Evolutionary conservation across 2,329 filamentous ascomycete species (phyloP).

Genomic region (Trichoderma semiorbis): DNA sequence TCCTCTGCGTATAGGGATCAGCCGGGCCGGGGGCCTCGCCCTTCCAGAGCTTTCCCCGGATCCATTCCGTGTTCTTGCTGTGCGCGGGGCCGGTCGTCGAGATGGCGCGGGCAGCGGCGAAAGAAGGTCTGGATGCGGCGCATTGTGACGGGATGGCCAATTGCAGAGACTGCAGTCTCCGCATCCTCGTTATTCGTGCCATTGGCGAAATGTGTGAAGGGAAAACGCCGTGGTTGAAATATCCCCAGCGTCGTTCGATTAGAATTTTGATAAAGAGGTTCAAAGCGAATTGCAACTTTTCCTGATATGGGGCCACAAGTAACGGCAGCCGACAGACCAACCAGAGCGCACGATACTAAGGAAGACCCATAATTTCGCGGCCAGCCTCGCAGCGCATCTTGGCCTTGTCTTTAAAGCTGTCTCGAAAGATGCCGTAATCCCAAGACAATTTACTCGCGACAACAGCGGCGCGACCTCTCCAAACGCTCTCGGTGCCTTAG

Average conservation of each 20-base stretch:
- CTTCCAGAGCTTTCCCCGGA: slow-evolving; percentile 41
- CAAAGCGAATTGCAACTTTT: slow-evolving; percentile 20
- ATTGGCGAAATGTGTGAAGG: slow-evolving; percentile 29
- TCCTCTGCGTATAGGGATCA: slow-evolving; percentile 38
- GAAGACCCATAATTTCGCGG: slow-evolving; percentile 3
- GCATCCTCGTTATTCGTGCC: slow-evolving; percentile 41
- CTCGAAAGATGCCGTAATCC: neutral
- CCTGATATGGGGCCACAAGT: neutral
- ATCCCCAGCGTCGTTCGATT: neutral
- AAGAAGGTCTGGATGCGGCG: slow-evolving; percentile 27
- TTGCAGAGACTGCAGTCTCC: slow-evolving; percentile 33
- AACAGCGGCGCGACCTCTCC: neutral
- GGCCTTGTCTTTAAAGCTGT: neutral
- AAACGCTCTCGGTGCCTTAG: neutral
- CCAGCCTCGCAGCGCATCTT: neutral
- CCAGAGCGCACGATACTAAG: slow-evolving; percentile 24
- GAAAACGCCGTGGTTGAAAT: neutral
- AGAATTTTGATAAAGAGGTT: neutral
- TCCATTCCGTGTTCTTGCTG: slow-evolving; percentile 36
- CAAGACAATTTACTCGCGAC: neutral
- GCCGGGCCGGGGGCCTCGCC: slow-evolving; percentile 37
- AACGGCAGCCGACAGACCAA: slow-evolving; percentile 23
- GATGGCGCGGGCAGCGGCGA: slow-evolving; percentile 29
- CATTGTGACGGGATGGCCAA: slow-evolving; percentile 25
- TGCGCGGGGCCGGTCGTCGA: slow-evolving; percentile 34